These are phyloP conservation scores for Nephelium lappaceum DNA, from an alignment of 345 rosid species.

Conservation along the genomic window DNA sequence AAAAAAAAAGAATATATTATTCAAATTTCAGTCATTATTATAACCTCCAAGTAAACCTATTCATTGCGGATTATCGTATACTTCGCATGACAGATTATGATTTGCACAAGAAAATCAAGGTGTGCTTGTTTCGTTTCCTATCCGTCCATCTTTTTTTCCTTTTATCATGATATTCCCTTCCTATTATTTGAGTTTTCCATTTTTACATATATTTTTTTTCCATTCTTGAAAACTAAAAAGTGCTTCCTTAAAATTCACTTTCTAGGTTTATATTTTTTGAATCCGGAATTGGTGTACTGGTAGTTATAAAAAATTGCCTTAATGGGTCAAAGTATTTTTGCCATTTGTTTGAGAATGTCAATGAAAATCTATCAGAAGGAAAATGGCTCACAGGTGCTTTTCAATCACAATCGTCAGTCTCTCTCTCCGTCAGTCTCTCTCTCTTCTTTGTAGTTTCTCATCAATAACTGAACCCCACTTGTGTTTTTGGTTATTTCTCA, in stretches of 20 bases:
- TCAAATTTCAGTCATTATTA: too few relatives aligned
- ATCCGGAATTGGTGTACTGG: neutral
- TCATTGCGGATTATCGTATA: conserved; percentile 83
- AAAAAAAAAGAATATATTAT: too few relatives aligned
- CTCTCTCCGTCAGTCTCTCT: neutral
- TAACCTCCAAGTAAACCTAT: conserved; percentile 58
- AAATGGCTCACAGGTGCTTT: conserved; percentile 27
- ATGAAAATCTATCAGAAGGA: conserved; percentile 25
- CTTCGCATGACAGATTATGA: conserved; percentile 85
- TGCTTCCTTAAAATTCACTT: neutral
- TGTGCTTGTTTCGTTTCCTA: neutral
- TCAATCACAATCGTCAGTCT: conserved; percentile 24
- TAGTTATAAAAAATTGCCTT: neutral
- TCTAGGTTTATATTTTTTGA: conserved; percentile 1
- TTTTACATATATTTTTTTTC: conserved; percentile 4
- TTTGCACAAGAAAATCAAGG: conserved; percentile 77
- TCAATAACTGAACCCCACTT: neutral
- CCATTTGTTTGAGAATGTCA: conserved; percentile 32
- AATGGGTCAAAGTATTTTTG: conserved; percentile 12
- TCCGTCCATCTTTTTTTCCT: neutral
- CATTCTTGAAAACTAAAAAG: conserved; percentile 18
- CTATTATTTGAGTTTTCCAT: neutral
- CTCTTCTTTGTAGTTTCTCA: neutral
- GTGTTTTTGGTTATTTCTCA: neutral
- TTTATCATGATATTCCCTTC: conserved; percentile 27